These are phyloP conservation scores for Glomus cerebriforme DNA, from an alignment of 192 early-diverging fungal species.

Conservation along the genomic window DNA sequence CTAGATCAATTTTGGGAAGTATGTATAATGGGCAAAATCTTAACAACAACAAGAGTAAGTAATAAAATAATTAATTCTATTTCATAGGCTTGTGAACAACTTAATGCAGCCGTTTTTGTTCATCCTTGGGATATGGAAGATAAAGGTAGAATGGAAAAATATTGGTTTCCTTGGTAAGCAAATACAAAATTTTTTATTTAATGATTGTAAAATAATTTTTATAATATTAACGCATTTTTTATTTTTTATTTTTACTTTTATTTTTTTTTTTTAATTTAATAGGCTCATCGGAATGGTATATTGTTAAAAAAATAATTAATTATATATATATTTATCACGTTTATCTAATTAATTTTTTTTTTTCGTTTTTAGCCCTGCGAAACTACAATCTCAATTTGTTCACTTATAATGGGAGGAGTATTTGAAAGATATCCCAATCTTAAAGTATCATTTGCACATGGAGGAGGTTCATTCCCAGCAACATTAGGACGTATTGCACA, in stretches of 20 bases:
- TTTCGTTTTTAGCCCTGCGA: conserved; percentile 60
- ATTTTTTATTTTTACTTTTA: conserved; percentile 2
- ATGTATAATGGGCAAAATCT: background rate
- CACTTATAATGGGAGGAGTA: conserved; percentile 67
- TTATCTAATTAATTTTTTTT: background rate
- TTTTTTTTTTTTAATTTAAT: conserved; percentile 7
- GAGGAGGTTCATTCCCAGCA: conserved; percentile 66
- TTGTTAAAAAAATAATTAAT: background rate
- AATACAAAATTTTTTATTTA: background rate
- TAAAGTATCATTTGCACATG: conserved; percentile 66
- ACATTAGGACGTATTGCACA: conserved; percentile 70
- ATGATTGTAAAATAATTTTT: too few relatives aligned
- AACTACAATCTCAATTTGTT: conserved; percentile 67
- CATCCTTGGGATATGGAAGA: conserved; percentile 71
- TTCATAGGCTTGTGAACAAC: conserved; percentile 60
- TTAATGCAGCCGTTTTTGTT: conserved; percentile 62
- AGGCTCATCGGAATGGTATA: conserved; percentile 55
- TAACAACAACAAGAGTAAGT: background rate
- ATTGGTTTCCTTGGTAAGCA: conserved; percentile 68
- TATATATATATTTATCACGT: background rate
- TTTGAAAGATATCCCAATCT: conserved; percentile 63
- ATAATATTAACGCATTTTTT: background rate
- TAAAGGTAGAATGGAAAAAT: conserved; percentile 65
- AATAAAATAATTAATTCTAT: background rate
- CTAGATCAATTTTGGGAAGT: conserved; percentile 62